Conservation (phyloP, 768 basidiomycete species). For the Dioszegia crocea region DNA sequence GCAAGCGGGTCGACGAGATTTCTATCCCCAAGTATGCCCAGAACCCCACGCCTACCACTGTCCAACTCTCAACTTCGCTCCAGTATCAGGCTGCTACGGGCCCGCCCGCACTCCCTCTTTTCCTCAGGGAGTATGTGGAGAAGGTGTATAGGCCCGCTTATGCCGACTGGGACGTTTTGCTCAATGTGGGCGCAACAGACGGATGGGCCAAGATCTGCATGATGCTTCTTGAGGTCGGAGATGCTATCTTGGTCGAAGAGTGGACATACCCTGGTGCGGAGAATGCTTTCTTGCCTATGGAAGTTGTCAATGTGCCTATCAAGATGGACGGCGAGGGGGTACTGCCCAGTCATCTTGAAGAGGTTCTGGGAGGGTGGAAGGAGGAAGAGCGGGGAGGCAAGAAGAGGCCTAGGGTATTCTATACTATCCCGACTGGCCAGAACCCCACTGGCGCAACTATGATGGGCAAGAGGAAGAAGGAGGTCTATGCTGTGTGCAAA, state of each 20-base stretch:
- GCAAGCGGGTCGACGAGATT: conserved; percentile 55
- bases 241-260: conserved; percentile 56
- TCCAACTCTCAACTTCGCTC: conserved; percentile 63
- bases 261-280: conserved; percentile 63
- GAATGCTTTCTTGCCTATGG: conserved; percentile 39
- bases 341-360: conserved; percentile 60
- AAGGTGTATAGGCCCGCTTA: conserved; percentile 58
- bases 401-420: conserved; percentile 53
- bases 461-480: conserved; percentile 62
- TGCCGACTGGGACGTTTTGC: conserved; percentile 58
- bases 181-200: conserved; percentile 50
- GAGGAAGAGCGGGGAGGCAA: conserved; percentile 58
- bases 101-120: conserved; percentile 57
- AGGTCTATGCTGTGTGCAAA: conserved; percentile 75
- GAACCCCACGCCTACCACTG: conserved; percentile 51
- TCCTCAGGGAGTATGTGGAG: conserved; percentile 59
- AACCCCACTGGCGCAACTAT: conserved; percentile 78
- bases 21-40: conserved; percentile 61
- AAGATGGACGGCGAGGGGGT: conserved; percentile 71
- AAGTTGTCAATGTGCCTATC: conserved; percentile 49
- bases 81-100: conserved; percentile 68
- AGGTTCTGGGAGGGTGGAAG: conserved; percentile 66
- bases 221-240: conserved; percentile 55
- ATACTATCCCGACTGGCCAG: conserved; percentile 70
- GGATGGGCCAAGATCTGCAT: conserved; percentile 59